These are phyloP conservation scores for Eucalyptus rudis DNA, from an alignment of 345 rosid genomes.

Conservation along the genomic window DNA sequence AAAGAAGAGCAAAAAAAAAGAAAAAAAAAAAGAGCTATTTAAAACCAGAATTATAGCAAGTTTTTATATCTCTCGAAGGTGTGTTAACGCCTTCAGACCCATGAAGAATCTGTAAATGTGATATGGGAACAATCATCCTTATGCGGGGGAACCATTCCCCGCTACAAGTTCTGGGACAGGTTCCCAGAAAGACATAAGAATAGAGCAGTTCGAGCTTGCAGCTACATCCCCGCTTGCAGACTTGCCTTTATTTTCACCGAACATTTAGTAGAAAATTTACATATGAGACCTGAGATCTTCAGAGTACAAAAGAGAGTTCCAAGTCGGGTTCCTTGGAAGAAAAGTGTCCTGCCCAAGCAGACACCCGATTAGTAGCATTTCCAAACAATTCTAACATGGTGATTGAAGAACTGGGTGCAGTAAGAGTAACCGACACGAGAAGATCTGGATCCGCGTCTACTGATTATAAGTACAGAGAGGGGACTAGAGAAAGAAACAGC, in stretches of 20 bases:
- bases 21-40: background rate
- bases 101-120: background rate
- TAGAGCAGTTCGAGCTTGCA: background rate
- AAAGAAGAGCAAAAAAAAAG: background rate
- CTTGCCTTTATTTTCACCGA: background rate
- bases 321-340: conserved; percentile 47
- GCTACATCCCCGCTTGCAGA: background rate
- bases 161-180: background rate
- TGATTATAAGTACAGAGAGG: background rate
- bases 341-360: conserved; percentile 50
- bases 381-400: background rate
- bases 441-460: background rate
- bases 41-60: background rate
- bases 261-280: background rate
- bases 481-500: background rate
- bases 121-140: background rate
- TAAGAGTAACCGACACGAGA: background rate
- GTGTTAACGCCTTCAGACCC: background rate
- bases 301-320: conserved; percentile 34
- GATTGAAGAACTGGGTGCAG: background rate
- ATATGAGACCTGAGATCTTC: conserved; percentile 35
- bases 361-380: background rate
- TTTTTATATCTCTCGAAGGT: background rate
- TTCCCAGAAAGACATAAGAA: background rate
- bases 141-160: background rate